Conservation (phyloP, 2,329 filamentous ascomycete species). For the Xylaria digitata region DNA sequence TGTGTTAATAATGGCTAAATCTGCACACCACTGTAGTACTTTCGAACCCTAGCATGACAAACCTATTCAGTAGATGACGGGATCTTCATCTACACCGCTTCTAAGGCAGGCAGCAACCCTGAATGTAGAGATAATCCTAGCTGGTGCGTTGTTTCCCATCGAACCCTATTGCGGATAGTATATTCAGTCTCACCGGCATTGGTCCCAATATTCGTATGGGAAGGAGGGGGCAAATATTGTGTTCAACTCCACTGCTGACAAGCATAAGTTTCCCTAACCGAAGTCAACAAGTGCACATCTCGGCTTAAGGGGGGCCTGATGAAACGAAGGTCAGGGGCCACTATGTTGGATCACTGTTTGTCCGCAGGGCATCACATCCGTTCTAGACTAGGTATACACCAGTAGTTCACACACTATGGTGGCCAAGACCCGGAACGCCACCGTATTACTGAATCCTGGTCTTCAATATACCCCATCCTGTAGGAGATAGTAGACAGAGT, state of each 20-base stretch:
- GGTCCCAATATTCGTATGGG: neutral
- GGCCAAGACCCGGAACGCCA: neutral
- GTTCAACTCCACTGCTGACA: neutral
- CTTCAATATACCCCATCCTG: neutral
- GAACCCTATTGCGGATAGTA: neutral
- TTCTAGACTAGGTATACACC: too few relatives aligned
- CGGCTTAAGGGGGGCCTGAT: neutral
- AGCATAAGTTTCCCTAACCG: neutral
- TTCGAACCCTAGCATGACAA: neutral
- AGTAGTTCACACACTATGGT: constrained; percentile 1
- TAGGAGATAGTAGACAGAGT: neutral
- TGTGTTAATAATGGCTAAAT: neutral
- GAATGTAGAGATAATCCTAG: neutral
- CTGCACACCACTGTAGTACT: neutral
- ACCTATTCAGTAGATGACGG: neutral
- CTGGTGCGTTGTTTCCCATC: neutral
- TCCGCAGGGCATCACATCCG: neutral
- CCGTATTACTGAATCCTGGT: neutral
- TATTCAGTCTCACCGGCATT: constrained; percentile 12
- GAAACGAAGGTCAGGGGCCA: neutral
- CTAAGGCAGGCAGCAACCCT: neutral
- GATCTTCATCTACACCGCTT: neutral
- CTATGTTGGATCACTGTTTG: neutral
- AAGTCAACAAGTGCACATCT: neutral
- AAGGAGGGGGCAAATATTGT: neutral